phyloP scores from a whole-genome alignment of 257 asterid species.

The Ilex aquifolium region DNA sequence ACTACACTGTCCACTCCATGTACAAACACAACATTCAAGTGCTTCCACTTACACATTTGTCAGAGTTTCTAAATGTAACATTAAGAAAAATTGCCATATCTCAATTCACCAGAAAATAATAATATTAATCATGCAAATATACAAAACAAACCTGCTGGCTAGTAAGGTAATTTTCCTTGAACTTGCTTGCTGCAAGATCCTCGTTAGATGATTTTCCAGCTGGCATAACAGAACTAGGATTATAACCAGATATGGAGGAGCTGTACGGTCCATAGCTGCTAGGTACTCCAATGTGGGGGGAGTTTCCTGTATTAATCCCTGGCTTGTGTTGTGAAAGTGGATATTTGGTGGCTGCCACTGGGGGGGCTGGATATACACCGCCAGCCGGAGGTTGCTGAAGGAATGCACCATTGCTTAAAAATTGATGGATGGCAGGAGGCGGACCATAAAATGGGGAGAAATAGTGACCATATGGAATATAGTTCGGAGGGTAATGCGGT shows the following conservation, averaged over 20 bases:
- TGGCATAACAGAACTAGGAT: constrained; percentile 46
- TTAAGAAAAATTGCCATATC: not conserved
- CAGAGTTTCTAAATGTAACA: not conserved
- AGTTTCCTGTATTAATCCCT: constrained; percentile 61
- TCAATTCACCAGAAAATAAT: not conserved
- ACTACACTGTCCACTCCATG: not conserved
- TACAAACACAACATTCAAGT: not conserved
- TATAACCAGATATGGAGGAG: constrained; percentile 54
- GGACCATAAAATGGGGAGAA: constrained; percentile 69
- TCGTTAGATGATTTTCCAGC: constrained; percentile 67
- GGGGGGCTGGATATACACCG: constrained; percentile 55
- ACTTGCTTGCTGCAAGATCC: constrained; percentile 57
- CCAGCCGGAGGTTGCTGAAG: constrained; percentile 88
- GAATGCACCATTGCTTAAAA: constrained; percentile 59
- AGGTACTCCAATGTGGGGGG: constrained; percentile 58
- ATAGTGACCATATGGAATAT: constrained; percentile 73
- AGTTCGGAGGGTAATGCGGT: constrained; percentile 76
- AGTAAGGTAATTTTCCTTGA: constrained; percentile 57
- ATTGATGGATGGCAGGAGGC: constrained; percentile 75
- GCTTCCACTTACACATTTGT: not conserved
- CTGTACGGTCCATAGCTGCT: constrained; percentile 73
- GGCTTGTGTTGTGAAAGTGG: constrained; percentile 71
- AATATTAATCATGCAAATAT: not conserved
- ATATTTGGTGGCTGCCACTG: constrained; percentile 68
- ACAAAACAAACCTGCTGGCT: constrained; percentile 68